Conservation (phyloP, 805 yeast genomes). For the Millerozyma miso region DNA sequence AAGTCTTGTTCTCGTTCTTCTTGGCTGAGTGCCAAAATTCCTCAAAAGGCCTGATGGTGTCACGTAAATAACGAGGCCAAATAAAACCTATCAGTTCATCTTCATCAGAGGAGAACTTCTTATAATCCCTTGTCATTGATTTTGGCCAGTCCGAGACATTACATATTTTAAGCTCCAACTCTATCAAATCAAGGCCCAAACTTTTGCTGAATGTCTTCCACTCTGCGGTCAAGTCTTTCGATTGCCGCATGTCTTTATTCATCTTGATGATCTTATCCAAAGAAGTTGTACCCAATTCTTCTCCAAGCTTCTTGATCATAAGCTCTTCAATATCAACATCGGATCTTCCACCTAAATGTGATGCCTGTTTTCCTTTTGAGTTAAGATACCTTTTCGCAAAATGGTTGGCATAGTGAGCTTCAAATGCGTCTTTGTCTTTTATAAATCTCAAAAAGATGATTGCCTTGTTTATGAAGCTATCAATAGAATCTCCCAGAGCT, state of each 20-base stretch:
- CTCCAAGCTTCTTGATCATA: conserved; percentile 62
- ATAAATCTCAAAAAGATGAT: conserved; percentile 62
- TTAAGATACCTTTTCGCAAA: conserved; percentile 69
- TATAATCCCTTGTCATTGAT: conserved; percentile 42
- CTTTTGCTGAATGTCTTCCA: conserved; percentile 25
- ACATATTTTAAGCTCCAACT: conserved; percentile 40
- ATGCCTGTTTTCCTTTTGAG: conserved; percentile 23
- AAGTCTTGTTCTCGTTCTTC: conserved; percentile 37
- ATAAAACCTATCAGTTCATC: conserved; percentile 18
- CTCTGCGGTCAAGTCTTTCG: conserved; percentile 33
- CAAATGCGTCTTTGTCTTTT: conserved; percentile 82
- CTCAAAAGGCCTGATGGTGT: conserved; percentile 34
- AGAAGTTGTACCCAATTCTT: conserved; percentile 75
- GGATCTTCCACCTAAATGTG: conserved; percentile 20
- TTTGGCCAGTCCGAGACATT: conserved; percentile 44
- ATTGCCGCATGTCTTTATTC: conserved; percentile 71
- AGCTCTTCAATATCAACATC: conserved; percentile 63
- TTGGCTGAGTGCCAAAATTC: conserved; percentile 38
- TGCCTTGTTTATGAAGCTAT: conserved; percentile 48
- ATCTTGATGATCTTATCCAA: conserved; percentile 80
- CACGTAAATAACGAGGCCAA: conserved; percentile 38
- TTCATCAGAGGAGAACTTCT: conserved; percentile 24
- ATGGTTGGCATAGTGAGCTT: conserved; percentile 78
- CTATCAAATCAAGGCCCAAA: conserved; percentile 16
- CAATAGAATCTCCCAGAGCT: conserved; percentile 18